Base-by-base conservation (phyloP, 441 rosid species). In the Corymbia calophylla region DNA sequence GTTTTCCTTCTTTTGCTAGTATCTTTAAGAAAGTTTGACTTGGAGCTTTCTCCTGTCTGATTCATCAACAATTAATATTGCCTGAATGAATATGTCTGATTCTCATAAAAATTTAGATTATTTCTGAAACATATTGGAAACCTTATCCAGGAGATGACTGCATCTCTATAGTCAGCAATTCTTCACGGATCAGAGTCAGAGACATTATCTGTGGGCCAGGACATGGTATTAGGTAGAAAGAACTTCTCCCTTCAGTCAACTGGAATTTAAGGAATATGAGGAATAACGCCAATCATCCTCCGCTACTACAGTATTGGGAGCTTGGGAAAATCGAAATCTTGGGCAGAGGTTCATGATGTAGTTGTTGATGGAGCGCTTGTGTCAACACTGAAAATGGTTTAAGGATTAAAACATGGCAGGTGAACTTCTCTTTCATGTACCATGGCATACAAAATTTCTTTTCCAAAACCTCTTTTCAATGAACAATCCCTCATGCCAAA, bases 381-480 rank as follows among this genome's bases (percentile, higher is more conserved):
- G 53, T 96, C 90, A 92, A 95, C 93, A 96, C 99, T 12, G 92
- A 93, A 18, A 97, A 97, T 91, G 99, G 99, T 60, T 93, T 95
- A 87, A 97, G 99, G 88, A 97, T 98, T 92, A 98, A 97, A 93
- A 96, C 99, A 87, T 97, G 99, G 99, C 99, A 97, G 99, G 99
- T 95, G 90, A 68, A 64, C 39, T 70, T n/a, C 86, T 86, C 89
- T 85, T 58, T 87, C 47, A 73, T 39, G 68, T 32, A 7, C 35
- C 48, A 55, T 55, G 66, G 64, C 47, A 44, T 32, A 55, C 3
- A 21, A 47, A 19, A 7, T 86, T 47, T 86, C 49, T 56, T 60
- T 86, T 56, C 88, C 60, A 32, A 35, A 44, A 12, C 53, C 29
- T 54, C 53, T 35, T 86, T 60, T 31, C 7, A 32, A 9, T 35